Percentiles rank a stretch among this genome's conserved stretches.
Evolutionary conservation across 768 basidiomycete genomes (phyloP).

Genomic region (Tulasnella sp.): DNA sequence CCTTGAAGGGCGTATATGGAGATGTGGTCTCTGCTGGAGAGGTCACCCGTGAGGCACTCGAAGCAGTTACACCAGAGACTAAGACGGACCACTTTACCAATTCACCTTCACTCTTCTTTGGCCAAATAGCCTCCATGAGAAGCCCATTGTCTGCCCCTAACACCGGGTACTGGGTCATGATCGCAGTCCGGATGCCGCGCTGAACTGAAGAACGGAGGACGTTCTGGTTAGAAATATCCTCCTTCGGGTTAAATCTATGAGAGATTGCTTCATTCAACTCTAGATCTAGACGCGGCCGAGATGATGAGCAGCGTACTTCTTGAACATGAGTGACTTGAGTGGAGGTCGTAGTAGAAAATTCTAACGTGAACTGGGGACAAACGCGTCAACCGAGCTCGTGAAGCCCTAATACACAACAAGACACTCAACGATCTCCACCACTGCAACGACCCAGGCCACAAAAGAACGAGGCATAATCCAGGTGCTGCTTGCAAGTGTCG

Average conservation of each 20-base stretch:
- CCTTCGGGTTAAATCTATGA: slow-evolving; percentile 44
- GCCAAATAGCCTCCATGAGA: slow-evolving; percentile 88
- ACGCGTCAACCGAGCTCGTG: slow-evolving; percentile 12
- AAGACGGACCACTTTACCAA: slow-evolving; percentile 76
- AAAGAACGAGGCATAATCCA: background rate
- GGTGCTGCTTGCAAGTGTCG: background rate
- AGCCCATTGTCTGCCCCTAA: slow-evolving; percentile 65
- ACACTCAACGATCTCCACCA: slow-evolving; percentile 7
- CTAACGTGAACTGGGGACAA: slow-evolving; percentile 22
- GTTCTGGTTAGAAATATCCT: slow-evolving; percentile 85
- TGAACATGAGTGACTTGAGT: slow-evolving; percentile 17
- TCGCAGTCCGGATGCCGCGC: slow-evolving; percentile 71
- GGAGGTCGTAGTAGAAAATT: slow-evolving; percentile 26
- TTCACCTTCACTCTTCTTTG: slow-evolving; percentile 93
- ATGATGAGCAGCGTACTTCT: slow-evolving; percentile 1
- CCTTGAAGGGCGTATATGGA: slow-evolving; percentile 86
- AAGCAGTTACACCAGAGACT: background rate
- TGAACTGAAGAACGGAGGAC: slow-evolving; percentile 92
- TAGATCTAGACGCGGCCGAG: background rate
- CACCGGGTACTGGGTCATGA: slow-evolving; percentile 69
- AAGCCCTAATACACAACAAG: slow-evolving; percentile 15
- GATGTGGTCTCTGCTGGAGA: slow-evolving; percentile 84
- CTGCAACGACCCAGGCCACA: background rate
- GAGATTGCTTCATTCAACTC: background rate
- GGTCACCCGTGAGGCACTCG: background rate